Evolutionary conservation across 768 basidiomycete species (phyloP).

Genomic region (Gloeostereum incarnatum): DNA sequence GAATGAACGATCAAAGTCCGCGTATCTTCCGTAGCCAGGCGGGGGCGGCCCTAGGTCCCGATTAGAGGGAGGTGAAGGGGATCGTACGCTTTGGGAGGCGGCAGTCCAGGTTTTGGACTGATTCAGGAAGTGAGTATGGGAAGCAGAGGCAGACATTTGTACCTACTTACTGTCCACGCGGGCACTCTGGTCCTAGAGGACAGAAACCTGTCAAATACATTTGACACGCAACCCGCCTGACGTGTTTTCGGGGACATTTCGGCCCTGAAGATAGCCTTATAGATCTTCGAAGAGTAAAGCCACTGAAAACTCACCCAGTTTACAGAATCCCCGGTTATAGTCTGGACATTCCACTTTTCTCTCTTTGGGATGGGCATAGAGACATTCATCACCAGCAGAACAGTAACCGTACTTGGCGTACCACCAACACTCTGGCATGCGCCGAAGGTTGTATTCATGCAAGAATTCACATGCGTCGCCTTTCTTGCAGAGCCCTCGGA

Average conservation of each 20-base stretch:
- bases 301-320: slow-evolving; percentile 55
- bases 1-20: slow-evolving; percentile 56
- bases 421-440: slow-evolving; percentile 99
- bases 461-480: slow-evolving; percentile 97
- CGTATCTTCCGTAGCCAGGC: slow-evolving; percentile 82
- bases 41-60: slow-evolving; percentile 86
- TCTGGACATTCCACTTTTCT: slow-evolving; percentile 90
- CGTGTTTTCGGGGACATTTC: slow-evolving; percentile 84
- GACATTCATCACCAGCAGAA: slow-evolving; percentile 92
- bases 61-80: slow-evolving; percentile 64
- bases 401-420: slow-evolving; percentile 97
- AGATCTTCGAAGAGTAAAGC: slow-evolving; percentile 3
- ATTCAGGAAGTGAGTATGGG: not conserved
- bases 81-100: slow-evolving; percentile 66
- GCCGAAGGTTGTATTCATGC: slow-evolving; percentile 95
- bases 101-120: slow-evolving; percentile 74
- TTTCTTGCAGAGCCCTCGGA: slow-evolving; percentile 96
- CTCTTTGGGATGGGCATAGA: slow-evolving; percentile 94
- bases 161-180: slow-evolving; percentile 74
- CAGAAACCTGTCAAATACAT: slow-evolving; percentile 90
- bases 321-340: slow-evolving; percentile 94
- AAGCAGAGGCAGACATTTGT: slow-evolving; percentile 3
- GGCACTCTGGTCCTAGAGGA: slow-evolving; percentile 81
- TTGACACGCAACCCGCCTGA: slow-evolving; percentile 85
- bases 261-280: slow-evolving; percentile 47